Conservation (phyloP, 23 red algal genomes). For the Agarophyton chilense region DNA sequence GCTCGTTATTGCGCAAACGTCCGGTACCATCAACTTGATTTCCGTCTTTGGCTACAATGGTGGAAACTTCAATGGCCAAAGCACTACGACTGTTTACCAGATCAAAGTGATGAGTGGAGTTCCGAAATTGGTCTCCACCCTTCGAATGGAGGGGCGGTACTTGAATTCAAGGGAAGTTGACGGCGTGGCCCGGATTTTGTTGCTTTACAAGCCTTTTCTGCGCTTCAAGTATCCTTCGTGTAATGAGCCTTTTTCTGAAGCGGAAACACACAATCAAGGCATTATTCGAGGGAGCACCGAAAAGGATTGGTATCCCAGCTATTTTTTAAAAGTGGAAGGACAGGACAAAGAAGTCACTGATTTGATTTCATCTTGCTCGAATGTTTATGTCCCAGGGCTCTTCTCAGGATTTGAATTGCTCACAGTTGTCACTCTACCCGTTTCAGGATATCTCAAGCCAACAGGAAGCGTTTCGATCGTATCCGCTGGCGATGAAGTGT, state of each 20-base stretch:
- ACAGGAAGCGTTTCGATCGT: conserved; percentile 40
- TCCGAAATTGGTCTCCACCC: conserved; percentile 16
- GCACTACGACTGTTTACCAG: conserved; percentile 39
- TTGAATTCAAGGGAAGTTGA: conserved; percentile 57
- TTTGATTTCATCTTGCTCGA: conserved; percentile 36
- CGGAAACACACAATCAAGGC: conserved; percentile 14
- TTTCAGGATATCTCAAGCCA: conserved; percentile 40
- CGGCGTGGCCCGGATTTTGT: conserved; percentile 65
- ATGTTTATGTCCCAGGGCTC: conserved; percentile 25
- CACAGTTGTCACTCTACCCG: conserved; percentile 60
- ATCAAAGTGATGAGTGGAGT: conserved; percentile 15
- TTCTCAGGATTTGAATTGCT: conserved; percentile 58
- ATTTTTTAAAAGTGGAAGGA: conserved; percentile 1
- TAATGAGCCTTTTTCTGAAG: neutral
- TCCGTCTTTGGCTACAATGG: neutral
- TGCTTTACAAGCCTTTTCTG: conserved; percentile 8
- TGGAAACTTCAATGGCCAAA: conserved; percentile 9
- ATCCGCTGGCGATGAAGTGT: conserved; percentile 45
- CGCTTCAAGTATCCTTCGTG: conserved; percentile 26
- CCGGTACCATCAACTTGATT: conserved; percentile 6
- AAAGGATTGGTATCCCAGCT: conserved; percentile 36
- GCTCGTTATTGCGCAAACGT: conserved; percentile 32
- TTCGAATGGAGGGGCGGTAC: conserved; percentile 52
- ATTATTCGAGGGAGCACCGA: conserved; percentile 3
- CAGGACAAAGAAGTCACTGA: conserved; percentile 1